Percentiles rank a stretch among this genome's conserved stretches.
phyloP scores from a whole-genome alignment of 2,329 filamentous ascomycete genomes.

The Echinosphaeria canescens region DNA sequence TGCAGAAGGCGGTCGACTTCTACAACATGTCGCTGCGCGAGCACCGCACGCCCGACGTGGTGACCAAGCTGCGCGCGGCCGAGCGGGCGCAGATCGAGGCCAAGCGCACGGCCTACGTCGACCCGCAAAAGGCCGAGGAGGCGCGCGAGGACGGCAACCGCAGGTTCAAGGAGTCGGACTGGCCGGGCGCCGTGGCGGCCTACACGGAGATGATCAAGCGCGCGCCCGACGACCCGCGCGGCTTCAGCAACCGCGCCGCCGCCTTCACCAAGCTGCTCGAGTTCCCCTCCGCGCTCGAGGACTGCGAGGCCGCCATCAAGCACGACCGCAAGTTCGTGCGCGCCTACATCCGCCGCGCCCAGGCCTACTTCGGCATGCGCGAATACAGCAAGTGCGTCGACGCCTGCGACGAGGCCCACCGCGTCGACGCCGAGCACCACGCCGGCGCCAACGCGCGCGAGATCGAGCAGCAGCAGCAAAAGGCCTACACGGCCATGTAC shows the following conservation, averaged over 20 bases:
- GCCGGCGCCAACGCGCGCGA: constrained; percentile 65
- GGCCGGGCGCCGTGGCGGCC: constrained; percentile 82
- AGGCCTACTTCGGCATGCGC: constrained; percentile 92
- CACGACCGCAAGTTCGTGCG: constrained; percentile 83
- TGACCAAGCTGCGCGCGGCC: constrained; percentile 75
- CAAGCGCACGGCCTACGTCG: constrained; percentile 63
- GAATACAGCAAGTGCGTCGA: constrained; percentile 94
- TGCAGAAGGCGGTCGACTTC: constrained; percentile 61
- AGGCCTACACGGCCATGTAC: constrained; percentile 81
- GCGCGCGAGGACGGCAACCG: constrained; percentile 86
- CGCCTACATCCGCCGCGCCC: constrained; percentile 90
- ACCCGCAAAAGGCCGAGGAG: constrained; percentile 83
- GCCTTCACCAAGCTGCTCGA: constrained; percentile 94
- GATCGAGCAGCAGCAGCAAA: constrained; percentile 86
- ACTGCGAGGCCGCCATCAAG: constrained; percentile 83
- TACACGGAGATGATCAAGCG: constrained; percentile 97
- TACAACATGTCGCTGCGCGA: constrained; percentile 92
- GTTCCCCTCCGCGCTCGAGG: constrained; percentile 80
- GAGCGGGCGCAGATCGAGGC: constrained; percentile 70
- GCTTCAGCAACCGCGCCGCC: constrained; percentile 93
- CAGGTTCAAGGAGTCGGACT: constrained; percentile 94
- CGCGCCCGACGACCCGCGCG: constrained; percentile 74
- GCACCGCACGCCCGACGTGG: constrained; percentile 85
- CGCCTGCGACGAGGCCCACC: constrained; percentile 59
- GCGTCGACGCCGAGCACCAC: constrained; percentile 49